Conservation (phyloP, 2,329 filamentous ascomycete genomes). For the Ascochyta rabiei region DNA sequence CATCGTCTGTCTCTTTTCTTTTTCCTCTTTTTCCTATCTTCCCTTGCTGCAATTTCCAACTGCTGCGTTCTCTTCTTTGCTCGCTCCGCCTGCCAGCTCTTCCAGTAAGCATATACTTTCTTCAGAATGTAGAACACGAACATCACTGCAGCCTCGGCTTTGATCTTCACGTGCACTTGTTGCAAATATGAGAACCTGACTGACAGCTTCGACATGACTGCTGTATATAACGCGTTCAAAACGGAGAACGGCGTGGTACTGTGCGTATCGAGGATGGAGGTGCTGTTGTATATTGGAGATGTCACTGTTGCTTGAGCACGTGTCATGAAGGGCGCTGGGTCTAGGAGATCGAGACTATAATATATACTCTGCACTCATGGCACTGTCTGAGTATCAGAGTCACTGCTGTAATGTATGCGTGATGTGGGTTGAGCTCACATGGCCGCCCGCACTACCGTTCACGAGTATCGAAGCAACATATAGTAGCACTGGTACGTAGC, state of each 20-base stretch:
- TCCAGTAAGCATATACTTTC: constrained; percentile 4
- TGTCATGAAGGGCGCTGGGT: no score
- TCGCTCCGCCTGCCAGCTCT: constrained; percentile 11
- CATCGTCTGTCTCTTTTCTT: background rate
- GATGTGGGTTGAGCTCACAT: no score
- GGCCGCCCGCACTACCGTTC: no score
- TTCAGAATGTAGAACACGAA: constrained; percentile 15
- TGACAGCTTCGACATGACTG: background rate
- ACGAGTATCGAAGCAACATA: no score
- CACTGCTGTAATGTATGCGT: no score
- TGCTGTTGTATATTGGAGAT: background rate
- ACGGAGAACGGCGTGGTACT: background rate
- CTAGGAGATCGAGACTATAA: no score
- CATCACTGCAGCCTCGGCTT: constrained; percentile 23
- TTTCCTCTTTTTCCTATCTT: background rate
- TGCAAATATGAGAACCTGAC: constrained; percentile 17
- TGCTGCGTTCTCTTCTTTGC: background rate
- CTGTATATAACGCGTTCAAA: background rate
- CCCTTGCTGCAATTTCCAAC: background rate
- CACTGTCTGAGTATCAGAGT: no score
- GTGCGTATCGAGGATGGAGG: background rate
- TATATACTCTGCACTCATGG: no score
- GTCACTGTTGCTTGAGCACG: background rate
- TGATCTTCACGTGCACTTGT: constrained; percentile 23
- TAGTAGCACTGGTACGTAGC: no score